Percentiles rank a stretch among this genome's conserved stretches.
Conservation (phyloP, 106 monocot genomes). For the Dendrobium catenatum region DNA sequence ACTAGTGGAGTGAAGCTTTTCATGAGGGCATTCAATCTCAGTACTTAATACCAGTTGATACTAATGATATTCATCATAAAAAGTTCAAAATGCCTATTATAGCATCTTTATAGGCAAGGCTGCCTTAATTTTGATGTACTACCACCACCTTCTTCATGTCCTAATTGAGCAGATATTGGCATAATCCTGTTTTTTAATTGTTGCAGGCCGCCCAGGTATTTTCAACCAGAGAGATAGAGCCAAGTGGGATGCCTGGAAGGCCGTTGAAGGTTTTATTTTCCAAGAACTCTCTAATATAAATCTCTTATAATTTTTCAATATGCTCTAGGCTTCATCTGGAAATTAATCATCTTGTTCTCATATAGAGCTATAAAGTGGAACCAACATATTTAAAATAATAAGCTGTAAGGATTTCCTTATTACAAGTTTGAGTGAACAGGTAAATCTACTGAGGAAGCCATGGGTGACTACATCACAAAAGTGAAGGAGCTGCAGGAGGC, state of each 20-base stretch:
- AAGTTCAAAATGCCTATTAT: too few species aligned
- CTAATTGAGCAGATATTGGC: neutral
- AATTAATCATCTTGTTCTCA: too few species aligned
- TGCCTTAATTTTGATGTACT: neutral
- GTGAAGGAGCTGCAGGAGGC: conserved; percentile 68
- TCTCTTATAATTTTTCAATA: neutral
- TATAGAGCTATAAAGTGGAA: too few species aligned
- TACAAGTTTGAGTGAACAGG: conserved; percentile 14
- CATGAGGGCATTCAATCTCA: too few species aligned
- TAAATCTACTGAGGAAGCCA: conserved; percentile 74
- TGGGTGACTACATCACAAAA: conserved; percentile 81
- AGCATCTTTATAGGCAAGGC: too few species aligned
- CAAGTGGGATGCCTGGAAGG: conserved; percentile 97
- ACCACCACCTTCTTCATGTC: neutral
- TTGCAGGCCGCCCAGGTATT: conserved; percentile 63
- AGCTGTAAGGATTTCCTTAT: too few species aligned
- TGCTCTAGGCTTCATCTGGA: neutral
- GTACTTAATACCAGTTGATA: too few species aligned
- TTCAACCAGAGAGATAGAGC: conserved; percentile 54
- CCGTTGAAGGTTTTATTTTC: conserved; percentile 49
- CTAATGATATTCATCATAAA: too few species aligned
- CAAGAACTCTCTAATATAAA: neutral
- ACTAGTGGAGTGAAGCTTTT: too few species aligned
- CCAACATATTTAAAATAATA: too few species aligned
- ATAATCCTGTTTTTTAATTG: neutral